phyloP scores from a whole-genome alignment of 495 filamentous ascomycete species.

The Aspergillus cavernicola region DNA sequence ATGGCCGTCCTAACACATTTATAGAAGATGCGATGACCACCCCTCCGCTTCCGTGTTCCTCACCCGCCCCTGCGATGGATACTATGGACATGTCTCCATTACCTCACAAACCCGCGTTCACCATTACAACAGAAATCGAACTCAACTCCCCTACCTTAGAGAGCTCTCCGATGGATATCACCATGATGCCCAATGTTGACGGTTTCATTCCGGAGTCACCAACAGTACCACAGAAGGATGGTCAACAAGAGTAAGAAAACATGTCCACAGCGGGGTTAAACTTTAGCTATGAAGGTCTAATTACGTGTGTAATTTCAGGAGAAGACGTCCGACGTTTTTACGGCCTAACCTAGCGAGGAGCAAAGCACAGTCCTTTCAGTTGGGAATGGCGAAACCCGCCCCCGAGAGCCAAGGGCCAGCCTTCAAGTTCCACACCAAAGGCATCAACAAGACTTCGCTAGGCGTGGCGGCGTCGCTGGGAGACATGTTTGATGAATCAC shows the following conservation, averaged over 20 bases:
- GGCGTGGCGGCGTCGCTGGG: constrained; percentile 62
- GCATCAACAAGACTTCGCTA: constrained; percentile 41
- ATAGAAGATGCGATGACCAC: constrained; percentile 69
- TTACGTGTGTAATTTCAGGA: constrained; percentile 23
- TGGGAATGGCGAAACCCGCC: constrained; percentile 31
- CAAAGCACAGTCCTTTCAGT: constrained; percentile 42
- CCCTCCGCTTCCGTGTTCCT: constrained; percentile 78
- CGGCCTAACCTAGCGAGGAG: constrained; percentile 40
- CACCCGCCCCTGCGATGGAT: constrained; percentile 70
- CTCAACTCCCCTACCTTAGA: constrained; percentile 64
- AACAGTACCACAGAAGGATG: constrained; percentile 44
- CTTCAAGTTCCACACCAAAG: constrained; percentile 70
- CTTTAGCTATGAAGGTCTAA: constrained; percentile 15
- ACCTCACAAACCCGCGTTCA: constrained; percentile 79
- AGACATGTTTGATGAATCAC: constrained; percentile 76
- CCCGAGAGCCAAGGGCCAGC: constrained; percentile 63
- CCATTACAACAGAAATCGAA: constrained; percentile 52
- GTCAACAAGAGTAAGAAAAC: constrained; percentile 34
- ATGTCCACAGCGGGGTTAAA: not conserved
- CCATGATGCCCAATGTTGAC: constrained; percentile 32
- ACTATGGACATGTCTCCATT: constrained; percentile 93
- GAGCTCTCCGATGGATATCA: constrained; percentile 48
- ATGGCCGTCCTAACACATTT: constrained; percentile 12
- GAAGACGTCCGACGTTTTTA: constrained; percentile 38
- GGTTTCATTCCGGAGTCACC: constrained; percentile 50